Evolutionary conservation across 1,284 basidiomycete species (phyloP).

Genomic region (Tilletia indica): DNA sequence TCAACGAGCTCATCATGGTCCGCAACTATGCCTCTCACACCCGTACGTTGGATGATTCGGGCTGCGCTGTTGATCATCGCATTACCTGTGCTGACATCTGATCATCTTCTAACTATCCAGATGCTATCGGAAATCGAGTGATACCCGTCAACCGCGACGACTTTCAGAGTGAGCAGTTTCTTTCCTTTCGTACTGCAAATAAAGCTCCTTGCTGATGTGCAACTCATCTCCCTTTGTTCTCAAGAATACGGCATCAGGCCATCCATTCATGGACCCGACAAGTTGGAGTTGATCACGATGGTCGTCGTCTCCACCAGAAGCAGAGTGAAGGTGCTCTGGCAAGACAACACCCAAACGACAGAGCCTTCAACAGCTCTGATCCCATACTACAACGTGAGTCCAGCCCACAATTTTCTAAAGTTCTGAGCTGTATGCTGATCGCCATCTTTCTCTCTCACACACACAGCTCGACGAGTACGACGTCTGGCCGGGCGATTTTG

Average conservation of each 20-base stretch:
- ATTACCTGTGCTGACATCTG: too few species aligned
- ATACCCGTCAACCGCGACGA: constrained; percentile 41
- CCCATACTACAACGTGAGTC: constrained; percentile 65
- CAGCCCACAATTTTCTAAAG: background rate
- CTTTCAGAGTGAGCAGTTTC: constrained; percentile 37
- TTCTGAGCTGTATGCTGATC: background rate
- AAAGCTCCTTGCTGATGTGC: background rate
- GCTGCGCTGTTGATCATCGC: too few species aligned
- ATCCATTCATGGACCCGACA: constrained; percentile 29
- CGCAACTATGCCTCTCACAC: constrained; percentile 32
- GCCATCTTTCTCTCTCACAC: background rate
- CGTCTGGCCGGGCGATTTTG: constrained; percentile 73
- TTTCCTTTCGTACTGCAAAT: background rate
- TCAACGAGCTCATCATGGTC: constrained; percentile 31
- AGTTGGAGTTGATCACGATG: constrained; percentile 33
- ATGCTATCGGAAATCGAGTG: constrained; percentile 45
- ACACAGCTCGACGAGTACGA: constrained; percentile 56
- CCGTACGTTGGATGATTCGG: constrained; percentile 18
- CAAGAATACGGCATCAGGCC: constrained; percentile 31
- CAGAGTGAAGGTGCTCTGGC: constrained; percentile 76
- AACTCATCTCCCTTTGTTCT: background rate
- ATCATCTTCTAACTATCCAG: background rate
- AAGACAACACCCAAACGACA: constrained; percentile 70
- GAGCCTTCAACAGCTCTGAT: constrained; percentile 69
- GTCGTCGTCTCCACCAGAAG: constrained; percentile 70